phyloP scores from a whole-genome alignment of 1,139 yeast species.

The Debaryomycetaceae sp. region DNA sequence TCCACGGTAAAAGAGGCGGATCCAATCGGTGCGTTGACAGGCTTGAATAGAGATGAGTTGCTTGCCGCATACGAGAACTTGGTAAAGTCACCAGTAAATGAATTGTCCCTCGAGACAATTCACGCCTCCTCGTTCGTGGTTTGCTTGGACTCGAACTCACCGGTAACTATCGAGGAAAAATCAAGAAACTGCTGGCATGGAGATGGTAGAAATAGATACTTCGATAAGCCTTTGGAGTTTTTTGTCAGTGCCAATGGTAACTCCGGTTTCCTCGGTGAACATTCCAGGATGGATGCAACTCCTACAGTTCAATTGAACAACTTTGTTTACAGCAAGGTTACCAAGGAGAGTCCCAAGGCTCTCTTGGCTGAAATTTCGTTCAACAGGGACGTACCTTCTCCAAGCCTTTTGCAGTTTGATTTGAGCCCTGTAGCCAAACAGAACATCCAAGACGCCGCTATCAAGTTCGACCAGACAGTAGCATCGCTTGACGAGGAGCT shows the following conservation, averaged over 20 bases:
- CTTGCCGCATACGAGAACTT: constrained; percentile 58
- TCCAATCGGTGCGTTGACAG: constrained; percentile 76
- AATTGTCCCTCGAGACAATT: constrained; percentile 60
- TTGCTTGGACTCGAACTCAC: constrained; percentile 71
- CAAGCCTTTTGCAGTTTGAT: constrained; percentile 37
- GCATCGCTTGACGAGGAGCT: constrained; percentile 57
- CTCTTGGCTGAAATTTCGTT: constrained; percentile 29
- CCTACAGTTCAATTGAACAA: constrained; percentile 90
- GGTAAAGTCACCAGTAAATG: constrained; percentile 53
- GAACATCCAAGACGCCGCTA: constrained; percentile 55
- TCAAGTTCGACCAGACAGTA: constrained; percentile 50
- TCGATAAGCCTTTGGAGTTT: constrained; percentile 89
- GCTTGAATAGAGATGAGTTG: constrained; percentile 87
- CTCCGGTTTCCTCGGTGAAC: constrained; percentile 94
- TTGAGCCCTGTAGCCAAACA: constrained; percentile 49
- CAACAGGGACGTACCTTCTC: constrained; percentile 11
- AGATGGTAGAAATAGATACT: constrained; percentile 84
- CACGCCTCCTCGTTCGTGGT: constrained; percentile 78
- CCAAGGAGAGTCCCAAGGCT: constrained; percentile 39
- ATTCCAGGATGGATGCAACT: constrained; percentile 97
- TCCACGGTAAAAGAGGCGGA: constrained; percentile 29
- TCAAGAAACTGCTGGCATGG: constrained; percentile 94
- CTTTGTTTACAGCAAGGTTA: constrained; percentile 57
- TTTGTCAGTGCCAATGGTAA: constrained; percentile 78
- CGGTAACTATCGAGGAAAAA: constrained; percentile 80